Conservation (phyloP, 2,329 filamentous ascomycete genomes). For the Sordariomycetes sp. region DNA sequence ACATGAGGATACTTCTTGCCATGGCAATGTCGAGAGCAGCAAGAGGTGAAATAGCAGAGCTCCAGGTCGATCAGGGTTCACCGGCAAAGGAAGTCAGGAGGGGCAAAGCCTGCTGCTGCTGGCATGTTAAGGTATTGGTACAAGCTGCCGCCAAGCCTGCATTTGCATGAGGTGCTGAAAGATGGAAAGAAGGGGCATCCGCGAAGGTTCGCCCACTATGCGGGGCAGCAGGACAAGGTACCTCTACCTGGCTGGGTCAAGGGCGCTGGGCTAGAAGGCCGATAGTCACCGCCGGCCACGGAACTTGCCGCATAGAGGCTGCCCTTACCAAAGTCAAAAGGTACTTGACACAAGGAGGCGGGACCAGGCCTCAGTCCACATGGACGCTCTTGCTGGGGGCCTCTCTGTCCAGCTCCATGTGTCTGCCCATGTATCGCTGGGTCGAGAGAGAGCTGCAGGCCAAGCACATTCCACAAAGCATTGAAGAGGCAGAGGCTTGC, state of each 20-base stretch:
- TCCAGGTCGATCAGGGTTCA: not conserved
- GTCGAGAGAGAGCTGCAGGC: not conserved
- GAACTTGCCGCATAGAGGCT: too few relatives aligned
- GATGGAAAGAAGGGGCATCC: not conserved
- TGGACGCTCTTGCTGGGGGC: not conserved
- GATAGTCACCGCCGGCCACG: too few relatives aligned
- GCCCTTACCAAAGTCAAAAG: too few relatives aligned
- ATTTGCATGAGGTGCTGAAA: not conserved
- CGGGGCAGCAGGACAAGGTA: not conserved
- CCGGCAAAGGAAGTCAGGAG: not conserved
- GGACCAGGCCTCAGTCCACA: too few relatives aligned
- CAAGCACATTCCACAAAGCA: not conserved
- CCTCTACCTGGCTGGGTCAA: not conserved
- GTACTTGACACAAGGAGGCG: too few relatives aligned
- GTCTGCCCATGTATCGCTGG: too few relatives aligned
- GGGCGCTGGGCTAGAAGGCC: not conserved
- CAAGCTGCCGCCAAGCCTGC: not conserved
- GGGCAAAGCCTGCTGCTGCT: not conserved
- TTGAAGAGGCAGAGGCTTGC: too few relatives aligned
- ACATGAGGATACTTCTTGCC: constrained; percentile 3
- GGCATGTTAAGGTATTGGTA: not conserved
- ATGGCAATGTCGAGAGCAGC: not conserved
- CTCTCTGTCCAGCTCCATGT: too few relatives aligned
- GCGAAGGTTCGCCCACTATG: not conserved
- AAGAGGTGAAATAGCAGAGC: not conserved